phyloP scores from a whole-genome alignment of 768 basidiomycete genomes.

The Agaricus blazei region DNA sequence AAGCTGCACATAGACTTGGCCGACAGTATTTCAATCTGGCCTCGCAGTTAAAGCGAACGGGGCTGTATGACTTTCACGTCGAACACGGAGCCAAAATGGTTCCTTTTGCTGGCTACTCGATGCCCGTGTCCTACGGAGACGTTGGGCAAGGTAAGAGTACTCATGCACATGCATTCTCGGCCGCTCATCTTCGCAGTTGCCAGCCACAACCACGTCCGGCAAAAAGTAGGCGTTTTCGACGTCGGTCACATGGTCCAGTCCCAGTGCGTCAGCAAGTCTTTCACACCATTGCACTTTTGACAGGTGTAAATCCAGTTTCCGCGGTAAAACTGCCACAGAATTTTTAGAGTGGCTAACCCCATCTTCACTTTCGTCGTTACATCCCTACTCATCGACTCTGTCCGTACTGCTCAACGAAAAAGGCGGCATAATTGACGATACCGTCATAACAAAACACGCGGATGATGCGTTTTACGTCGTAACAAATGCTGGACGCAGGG shows the following conservation, averaged over 20 bases:
- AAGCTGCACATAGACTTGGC: not conserved
- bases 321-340: constrained; percentile 66
- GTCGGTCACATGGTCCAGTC: constrained; percentile 98
- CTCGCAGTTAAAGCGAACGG: constrained; percentile 51
- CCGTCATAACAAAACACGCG: constrained; percentile 84
- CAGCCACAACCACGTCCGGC: constrained; percentile 87
- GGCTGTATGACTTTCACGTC: constrained; percentile 86
- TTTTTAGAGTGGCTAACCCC: constrained; percentile 93
- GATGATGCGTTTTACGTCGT: constrained; percentile 86
- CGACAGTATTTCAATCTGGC: constrained; percentile 5
- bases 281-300: not conserved
- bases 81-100: constrained; percentile 89
- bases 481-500: constrained; percentile 88
- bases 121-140: constrained; percentile 86
- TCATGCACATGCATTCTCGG: constrained; percentile 2
- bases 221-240: constrained; percentile 84
- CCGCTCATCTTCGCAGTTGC: constrained; percentile 47
- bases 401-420: constrained; percentile 83
- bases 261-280: constrained; percentile 43
- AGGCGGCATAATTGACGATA: constrained; percentile 97
- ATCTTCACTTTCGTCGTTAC: constrained; percentile 65
- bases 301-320: constrained; percentile 52
- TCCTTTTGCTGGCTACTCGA: constrained; percentile 90
- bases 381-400: constrained; percentile 74
- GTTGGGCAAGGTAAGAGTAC: constrained; percentile 63